Conservation (phyloP, 352 stramenopile species). For the Phytophthora aleatoria region DNA sequence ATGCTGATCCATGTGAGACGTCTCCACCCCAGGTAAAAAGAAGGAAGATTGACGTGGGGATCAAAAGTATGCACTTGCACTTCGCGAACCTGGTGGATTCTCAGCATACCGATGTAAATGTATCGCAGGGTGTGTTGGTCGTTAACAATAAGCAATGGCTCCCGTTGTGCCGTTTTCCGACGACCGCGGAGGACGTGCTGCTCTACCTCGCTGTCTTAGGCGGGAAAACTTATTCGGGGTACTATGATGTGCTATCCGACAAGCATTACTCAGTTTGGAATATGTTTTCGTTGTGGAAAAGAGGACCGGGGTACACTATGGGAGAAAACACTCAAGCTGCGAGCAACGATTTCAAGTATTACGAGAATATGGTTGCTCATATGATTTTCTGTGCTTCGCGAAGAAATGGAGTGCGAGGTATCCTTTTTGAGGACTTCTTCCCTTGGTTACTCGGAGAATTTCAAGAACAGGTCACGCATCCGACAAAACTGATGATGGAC, state of each 20-base stretch:
- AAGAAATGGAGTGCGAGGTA: conserved; percentile 34
- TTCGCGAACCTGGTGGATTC: conserved; percentile 14
- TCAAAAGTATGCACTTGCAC: conserved; percentile 2
- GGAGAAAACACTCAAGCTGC: neutral
- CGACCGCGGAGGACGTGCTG: conserved; percentile 2
- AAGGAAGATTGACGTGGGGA: neutral
- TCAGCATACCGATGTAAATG: conserved; percentile 3
- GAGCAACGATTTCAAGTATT: conserved; percentile 13
- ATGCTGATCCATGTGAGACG: neutral
- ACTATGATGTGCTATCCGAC: conserved; percentile 2
- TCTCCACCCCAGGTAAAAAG: neutral
- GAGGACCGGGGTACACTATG: neutral
- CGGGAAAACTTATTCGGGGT: conserved; percentile 28
- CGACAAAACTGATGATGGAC: neutral
- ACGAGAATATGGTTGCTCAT: conserved; percentile 40
- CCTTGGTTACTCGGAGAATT: conserved; percentile 23
- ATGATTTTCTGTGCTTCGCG: conserved; percentile 34
- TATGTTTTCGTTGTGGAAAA: neutral
- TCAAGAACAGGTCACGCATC: neutral
- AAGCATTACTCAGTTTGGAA: neutral
- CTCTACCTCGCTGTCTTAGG: conserved; percentile 39
- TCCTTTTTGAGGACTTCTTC: conserved; percentile 33
- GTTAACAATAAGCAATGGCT: neutral
- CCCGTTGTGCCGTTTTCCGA: conserved; percentile 6
- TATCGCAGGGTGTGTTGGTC: neutral